These are phyloP conservation scores for Amanita brunnescens DNA, from an alignment of 768 basidiomycete genomes.

Conservation along the genomic window DNA sequence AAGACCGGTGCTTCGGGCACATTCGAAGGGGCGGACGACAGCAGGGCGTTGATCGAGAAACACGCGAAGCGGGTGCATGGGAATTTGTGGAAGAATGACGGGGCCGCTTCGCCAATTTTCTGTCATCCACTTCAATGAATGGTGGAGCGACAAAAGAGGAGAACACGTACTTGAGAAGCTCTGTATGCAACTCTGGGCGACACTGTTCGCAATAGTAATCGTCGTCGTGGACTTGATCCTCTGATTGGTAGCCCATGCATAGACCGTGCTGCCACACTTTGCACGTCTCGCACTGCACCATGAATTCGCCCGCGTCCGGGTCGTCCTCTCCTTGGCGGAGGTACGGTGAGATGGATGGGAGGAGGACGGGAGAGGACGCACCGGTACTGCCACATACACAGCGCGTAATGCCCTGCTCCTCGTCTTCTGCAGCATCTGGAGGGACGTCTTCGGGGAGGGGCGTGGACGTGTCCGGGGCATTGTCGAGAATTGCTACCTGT, in stretches of 20 bases:
- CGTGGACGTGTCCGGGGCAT: conserved; percentile 17
- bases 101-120: conserved; percentile 53
- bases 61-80: conserved; percentile 50
- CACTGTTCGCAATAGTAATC: conserved; percentile 96
- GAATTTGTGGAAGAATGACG: conserved; percentile 60
- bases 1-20: too few relatives aligned
- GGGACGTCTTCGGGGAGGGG: conserved; percentile 26
- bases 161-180: conserved; percentile 66
- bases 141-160: conserved; percentile 7
- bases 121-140: conserved; percentile 18
- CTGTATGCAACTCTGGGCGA: conserved; percentile 75
- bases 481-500: conserved; percentile 15
- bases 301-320: conserved; percentile 84
- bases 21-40: too few relatives aligned
- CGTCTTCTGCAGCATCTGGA: conserved; percentile 42
- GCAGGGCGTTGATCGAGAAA: too few relatives aligned
- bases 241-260: conserved; percentile 88
- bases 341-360: conserved; percentile 16
- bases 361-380: conserved; percentile 24
- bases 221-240: conserved; percentile 60
- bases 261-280: conserved; percentile 97
- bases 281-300: conserved; percentile 97
- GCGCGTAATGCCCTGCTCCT: conserved; percentile 63
- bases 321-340: conserved; percentile 50
- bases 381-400: conserved; percentile 82